A percentile compares a stretch with the other conserved stretches of the same genome.
phyloP scores from a whole-genome alignment of 192 early-diverging fungal genomes.

The Coemansia sp. region DNA sequence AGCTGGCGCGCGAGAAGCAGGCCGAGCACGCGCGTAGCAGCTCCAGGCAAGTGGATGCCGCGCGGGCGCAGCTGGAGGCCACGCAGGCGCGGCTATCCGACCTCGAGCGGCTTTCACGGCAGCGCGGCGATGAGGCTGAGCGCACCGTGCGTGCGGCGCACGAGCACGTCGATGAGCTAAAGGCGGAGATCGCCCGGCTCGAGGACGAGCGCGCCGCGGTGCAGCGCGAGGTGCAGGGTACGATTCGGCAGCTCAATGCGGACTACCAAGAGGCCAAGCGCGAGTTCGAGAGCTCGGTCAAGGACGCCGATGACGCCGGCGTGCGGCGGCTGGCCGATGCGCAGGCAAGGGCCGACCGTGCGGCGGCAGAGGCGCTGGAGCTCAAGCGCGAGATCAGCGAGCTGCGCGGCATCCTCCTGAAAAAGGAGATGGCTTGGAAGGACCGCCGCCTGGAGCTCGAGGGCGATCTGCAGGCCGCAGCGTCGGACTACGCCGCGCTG shows the following conservation, averaged over 20 bases:
- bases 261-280: constrained; percentile 43
- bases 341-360: constrained; percentile 31
- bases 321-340: constrained; percentile 34
- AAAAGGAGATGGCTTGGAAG: constrained; percentile 49
- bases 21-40: constrained; percentile 1
- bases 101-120: constrained; percentile 38
- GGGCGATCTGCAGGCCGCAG: constrained; percentile 37
- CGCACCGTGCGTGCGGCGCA: constrained; percentile 39
- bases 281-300: constrained; percentile 39
- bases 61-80: constrained; percentile 14
- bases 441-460: constrained; percentile 35
- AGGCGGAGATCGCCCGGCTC: constrained; percentile 37
- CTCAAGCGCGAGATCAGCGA: constrained; percentile 41
- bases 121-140: constrained; percentile 31
- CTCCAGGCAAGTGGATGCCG: constrained; percentile 30
- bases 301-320: constrained; percentile 37
- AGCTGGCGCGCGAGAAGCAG: constrained; percentile 24
- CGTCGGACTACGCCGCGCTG: constrained; percentile 41
- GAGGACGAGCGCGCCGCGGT: constrained; percentile 44
- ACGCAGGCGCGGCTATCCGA: constrained; percentile 24
- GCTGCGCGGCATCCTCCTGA: constrained; percentile 45
- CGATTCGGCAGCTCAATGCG: constrained; percentile 33
- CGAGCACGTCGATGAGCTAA: constrained; percentile 32
- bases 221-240: constrained; percentile 41
- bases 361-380: constrained; percentile 31